phyloP scores from a whole-genome alignment of 2,329 filamentous ascomycete species.

The Didymella lethalis region DNA sequence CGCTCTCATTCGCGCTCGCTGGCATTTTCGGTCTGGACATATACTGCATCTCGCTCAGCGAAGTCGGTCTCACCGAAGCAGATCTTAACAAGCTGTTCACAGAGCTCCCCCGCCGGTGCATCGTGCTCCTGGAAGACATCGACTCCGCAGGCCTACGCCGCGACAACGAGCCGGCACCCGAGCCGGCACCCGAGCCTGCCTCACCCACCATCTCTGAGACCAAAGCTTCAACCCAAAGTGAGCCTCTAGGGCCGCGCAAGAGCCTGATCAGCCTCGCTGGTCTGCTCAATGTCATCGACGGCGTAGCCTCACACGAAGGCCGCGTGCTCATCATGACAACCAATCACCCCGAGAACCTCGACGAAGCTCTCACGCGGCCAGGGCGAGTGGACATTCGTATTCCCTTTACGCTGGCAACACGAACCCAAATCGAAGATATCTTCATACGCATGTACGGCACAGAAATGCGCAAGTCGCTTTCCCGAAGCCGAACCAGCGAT shows the following conservation, averaged over 20 bases:
- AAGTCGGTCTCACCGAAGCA: slow-evolving; percentile 76
- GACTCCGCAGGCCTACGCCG: slow-evolving; percentile 57
- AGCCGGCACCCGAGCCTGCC: slow-evolving; percentile 5
- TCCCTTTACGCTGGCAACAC: slow-evolving; percentile 61
- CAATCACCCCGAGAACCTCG: slow-evolving; percentile 76
- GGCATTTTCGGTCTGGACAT: slow-evolving; percentile 58
- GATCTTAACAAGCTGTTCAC: slow-evolving; percentile 61
- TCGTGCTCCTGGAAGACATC: slow-evolving; percentile 59
- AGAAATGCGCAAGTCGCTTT: slow-evolving; percentile 5
- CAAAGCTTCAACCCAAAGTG: not conserved
- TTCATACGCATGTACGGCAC: slow-evolving; percentile 53
- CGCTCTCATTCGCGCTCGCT: slow-evolving; percentile 52
- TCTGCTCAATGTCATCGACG: slow-evolving; percentile 83
- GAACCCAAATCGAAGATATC: slow-evolving; percentile 53
- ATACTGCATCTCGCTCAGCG: slow-evolving; percentile 59
- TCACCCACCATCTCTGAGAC: not conserved
- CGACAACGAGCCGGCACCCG: slow-evolving; percentile 35
- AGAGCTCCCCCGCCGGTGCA: slow-evolving; percentile 54
- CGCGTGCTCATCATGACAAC: slow-evolving; percentile 84
- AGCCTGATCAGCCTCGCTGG: slow-evolving; percentile 76
- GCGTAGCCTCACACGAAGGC: slow-evolving; percentile 80
- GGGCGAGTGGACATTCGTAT: slow-evolving; percentile 75
- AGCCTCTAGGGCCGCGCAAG: slow-evolving; percentile 23
- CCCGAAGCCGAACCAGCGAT: not conserved
- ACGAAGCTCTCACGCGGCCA: slow-evolving; percentile 76